Conservation (phyloP, 371 early-diverging fungal genomes). For the Conidiobolus incongruus region DNA sequence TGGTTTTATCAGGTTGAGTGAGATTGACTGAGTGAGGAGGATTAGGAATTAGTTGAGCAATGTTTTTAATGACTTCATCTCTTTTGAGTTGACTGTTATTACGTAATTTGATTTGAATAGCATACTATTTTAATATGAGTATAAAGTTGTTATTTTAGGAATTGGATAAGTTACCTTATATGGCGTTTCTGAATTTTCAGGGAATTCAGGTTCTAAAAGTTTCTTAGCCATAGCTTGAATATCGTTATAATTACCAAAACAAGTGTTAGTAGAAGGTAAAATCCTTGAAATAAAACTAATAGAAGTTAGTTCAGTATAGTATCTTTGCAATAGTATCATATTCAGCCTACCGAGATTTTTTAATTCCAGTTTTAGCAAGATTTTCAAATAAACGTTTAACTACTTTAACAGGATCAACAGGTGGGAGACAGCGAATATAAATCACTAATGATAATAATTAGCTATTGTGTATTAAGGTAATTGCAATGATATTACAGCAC, state of each 20-base stretch:
- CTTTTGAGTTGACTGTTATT: conserved; percentile 30
- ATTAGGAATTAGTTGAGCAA: conserved; percentile 28
- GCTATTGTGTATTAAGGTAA: no score
- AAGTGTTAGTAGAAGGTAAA: conserved; percentile 33
- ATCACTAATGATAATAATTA: no score
- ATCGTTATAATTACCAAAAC: conserved; percentile 25
- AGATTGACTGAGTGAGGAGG: conserved; percentile 33
- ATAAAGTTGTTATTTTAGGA: background rate
- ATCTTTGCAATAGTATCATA: background rate
- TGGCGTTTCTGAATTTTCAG: no score
- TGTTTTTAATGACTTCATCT: conserved; percentile 20
- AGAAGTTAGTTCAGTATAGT: background rate
- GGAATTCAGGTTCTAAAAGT: conserved; percentile 26
- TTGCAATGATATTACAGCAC: background rate
- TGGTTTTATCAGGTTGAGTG: conserved; percentile 25
- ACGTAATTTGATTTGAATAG: conserved; percentile 32
- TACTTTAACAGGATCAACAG: conserved; percentile 32
- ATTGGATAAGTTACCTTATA: conserved; percentile 8
- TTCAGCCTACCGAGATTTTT: conserved; percentile 25
- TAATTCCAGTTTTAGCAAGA: conserved; percentile 20
- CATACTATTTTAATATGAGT: conserved; percentile 21
- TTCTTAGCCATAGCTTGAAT: conserved; percentile 24
- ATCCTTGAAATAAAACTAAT: conserved; percentile 27
- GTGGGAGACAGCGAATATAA: conserved; percentile 20
- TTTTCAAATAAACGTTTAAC: conserved; percentile 30